phyloP scores from a whole-genome alignment of 305 asterid species.

The Ajuga reptans region DNA sequence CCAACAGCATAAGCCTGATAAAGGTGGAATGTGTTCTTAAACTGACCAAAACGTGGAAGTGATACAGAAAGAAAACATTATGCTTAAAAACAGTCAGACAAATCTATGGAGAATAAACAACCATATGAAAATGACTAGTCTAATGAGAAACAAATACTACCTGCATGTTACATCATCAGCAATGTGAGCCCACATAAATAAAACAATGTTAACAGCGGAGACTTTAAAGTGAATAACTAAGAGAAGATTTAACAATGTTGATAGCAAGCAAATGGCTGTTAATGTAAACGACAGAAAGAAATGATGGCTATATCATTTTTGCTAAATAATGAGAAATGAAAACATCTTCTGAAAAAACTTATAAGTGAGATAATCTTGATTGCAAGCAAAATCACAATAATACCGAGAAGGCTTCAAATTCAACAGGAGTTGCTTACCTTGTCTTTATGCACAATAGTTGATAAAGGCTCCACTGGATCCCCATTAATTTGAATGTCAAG shows the following conservation, averaged over 20 bases:
- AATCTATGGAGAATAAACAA: background rate
- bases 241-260: background rate
- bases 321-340: background rate
- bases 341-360: background rate
- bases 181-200: background rate
- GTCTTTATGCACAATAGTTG: slow-evolving; percentile 96
- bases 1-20: slow-evolving; percentile 90
- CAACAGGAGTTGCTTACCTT: slow-evolving; percentile 45
- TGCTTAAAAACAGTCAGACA: background rate
- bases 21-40: slow-evolving; percentile 3
- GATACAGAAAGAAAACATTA: background rate
- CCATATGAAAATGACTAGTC: background rate
- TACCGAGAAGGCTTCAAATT: background rate
- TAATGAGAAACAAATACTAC: background rate
- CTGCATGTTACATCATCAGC: background rate
- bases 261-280: no score
- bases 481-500: slow-evolving; percentile 92
- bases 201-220: background rate
- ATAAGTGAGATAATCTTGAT: background rate
- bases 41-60: slow-evolving; percentile 4
- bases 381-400: slow-evolving; percentile 1
- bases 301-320: background rate
- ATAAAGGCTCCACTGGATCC: slow-evolving; percentile 88
- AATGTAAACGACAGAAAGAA: background rate
- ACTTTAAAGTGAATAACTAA: background rate